Base-by-base conservation (phyloP, 2,329 filamentous ascomycete species). In the Thelonectria discophora region DNA sequence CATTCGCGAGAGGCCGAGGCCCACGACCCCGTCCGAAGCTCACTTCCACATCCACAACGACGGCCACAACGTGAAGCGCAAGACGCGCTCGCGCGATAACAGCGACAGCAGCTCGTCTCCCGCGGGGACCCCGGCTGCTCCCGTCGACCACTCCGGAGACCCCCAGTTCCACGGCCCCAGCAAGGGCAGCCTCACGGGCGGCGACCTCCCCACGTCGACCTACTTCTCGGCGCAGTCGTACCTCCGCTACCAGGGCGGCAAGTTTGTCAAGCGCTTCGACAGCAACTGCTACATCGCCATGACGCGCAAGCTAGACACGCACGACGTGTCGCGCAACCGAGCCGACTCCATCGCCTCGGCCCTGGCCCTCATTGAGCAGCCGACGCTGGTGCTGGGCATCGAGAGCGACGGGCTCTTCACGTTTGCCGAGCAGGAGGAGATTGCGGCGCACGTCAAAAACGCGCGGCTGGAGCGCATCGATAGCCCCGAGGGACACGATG, bases 221-320 rank as follows among this genome's bases (percentile, higher is more conserved):
- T 97, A 97, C 78, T 99, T 98, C 79, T 98, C 95, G 0, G 95
- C 95, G 1, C 95, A 99, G 76, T 97, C 94, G 0, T 99, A 99
- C 78, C 86, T 99, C 45, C 91, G 95, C 18, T 99, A 99, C 78
- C 95, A 99, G 78, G 94, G 93, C 58, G 87, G 90, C 71, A 99
- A 99, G 77, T 99, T 99, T 72, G 95, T 98, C 71, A 93, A 92
- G 77, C 91, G 95, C 10, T 99, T 98, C 76, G 95, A 99, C 77
- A 92, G 93, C 72, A 99, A 99, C 77, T 99, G 95, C 80, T 99
- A 99, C 80, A 98, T 99, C 69, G 94, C 95, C 68, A 97, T 99
- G 78, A 98, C 95, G 5, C 90, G 95, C 72, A 99, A 99, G 78
- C 86, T 99, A 15, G 95, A 99, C 75, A 98, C 95, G 0, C 95